Base-by-base conservation (phyloP, 257 asterid species). In the Solanum dulcamara region DNA sequence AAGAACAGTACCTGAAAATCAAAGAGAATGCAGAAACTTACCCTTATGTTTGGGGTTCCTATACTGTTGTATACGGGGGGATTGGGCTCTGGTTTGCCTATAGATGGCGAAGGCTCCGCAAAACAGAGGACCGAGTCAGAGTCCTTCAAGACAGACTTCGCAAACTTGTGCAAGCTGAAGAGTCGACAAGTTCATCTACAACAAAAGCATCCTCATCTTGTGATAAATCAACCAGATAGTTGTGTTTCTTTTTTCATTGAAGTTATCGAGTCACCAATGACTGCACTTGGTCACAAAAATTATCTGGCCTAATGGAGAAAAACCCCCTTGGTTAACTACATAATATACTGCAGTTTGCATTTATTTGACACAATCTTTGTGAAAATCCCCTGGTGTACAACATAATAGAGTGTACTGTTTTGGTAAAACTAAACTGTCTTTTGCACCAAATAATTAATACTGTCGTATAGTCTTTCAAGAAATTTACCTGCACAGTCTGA, bases 1-100 rank as follows among this genome's bases (percentile, higher is more conserved):
- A 86, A 84, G 93, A 88, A 75, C 90, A 83, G 67, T 93, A 91
- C 66, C 53, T 64, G 40, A 93, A 84, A 82, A 88, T 90, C 26
- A 94, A 89, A 85, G 94, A 90, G 81, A 90, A 96, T 89, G 98
- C 98, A 71, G 93, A 93, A 86, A 87, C 98, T 1, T 96, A 93
- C 71, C 99, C 99, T 6, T 96, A 93, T 42, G 99, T 96, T 17
- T 96, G 98, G 98, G 97, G 91, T 68, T 96, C 99, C 3, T 96
- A 96, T 66, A 88, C 89, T 50, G 89, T 93, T 53, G 98, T 93
- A 0, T 96, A 93, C 22, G 98, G 99, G 42, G 93, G 92, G 59
- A 89, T 96, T 59, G 95, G 98, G 22, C 86, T 93, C 28, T 94
- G 98, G 99, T 66, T 93, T 62, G 85, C 94, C 35, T 94, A 93